phyloP scores from a whole-genome alignment of 2,329 filamentous ascomycete species.

The Exophiala alcalophila region DNA sequence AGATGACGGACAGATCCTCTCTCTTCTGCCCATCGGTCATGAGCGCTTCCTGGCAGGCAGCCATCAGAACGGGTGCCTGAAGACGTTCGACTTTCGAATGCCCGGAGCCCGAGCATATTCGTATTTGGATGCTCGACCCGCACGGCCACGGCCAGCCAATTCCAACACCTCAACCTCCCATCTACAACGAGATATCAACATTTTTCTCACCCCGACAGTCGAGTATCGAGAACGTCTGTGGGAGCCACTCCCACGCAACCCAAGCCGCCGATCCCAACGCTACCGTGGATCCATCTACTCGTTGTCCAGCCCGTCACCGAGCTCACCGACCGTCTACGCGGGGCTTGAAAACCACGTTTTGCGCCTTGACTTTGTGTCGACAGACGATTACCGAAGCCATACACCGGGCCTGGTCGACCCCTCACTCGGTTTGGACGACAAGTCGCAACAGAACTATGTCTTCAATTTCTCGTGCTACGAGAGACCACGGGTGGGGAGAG shows the following conservation, averaged over 20 bases:
- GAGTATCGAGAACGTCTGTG: constrained; percentile 20
- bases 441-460: constrained; percentile 15
- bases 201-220: constrained; percentile 40
- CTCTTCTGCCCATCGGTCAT: constrained; percentile 55
- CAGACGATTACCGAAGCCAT: constrained; percentile 40
- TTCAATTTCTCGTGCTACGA: constrained; percentile 46
- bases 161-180: no score
- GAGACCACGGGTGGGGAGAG: constrained; percentile 36
- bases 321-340: constrained; percentile 46
- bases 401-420: constrained; percentile 3
- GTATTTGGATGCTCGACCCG: constrained; percentile 20
- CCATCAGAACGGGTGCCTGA: constrained; percentile 57
- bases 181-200: constrained; percentile 38
- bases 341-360: constrained; percentile 44
- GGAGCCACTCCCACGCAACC: constrained; percentile 21
- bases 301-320: constrained; percentile 44
- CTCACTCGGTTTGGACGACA: constrained; percentile 2
- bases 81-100: constrained; percentile 61
- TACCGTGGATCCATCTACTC: constrained; percentile 47
- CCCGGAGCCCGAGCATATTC: constrained; percentile 42
- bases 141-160: not conserved
- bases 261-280: constrained; percentile 19
- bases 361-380: constrained; percentile 44
- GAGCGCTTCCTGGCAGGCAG: constrained; percentile 58
- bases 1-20: constrained; percentile 59